Evolutionary conservation across 148 eudicot species (phyloP), one percentile per base, ranked within the genome.

Genomic region (Drosera capensis): DNA sequence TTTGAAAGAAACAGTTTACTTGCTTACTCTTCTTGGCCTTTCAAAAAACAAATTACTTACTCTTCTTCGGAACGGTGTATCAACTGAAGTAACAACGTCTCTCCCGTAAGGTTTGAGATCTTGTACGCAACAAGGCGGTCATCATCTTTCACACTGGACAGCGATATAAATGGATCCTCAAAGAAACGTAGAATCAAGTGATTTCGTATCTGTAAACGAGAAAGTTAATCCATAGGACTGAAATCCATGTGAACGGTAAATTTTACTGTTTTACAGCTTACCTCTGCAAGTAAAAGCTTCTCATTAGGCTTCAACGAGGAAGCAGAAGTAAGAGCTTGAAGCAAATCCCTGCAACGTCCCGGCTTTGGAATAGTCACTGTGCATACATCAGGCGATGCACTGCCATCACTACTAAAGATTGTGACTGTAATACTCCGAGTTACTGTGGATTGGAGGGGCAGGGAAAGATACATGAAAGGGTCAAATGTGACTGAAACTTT

Each of bases 221-320:
- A 7, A 20, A 54, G 28, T 19, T 25, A n/a, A 14, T 8, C 42
- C 26, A 19, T 23, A 37, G 43, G 23, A 18, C 20, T 36, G 44
- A 45, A 15, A 44, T 16, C 37, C 18, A 34, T 15, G 14, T 34
- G 14, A 34, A 34, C 1, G 11, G 22, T 23, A 41, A 1, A 34
- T 2, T 4, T 4, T 12, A 38, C 31, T 21, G 46, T 23, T 22
- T 3, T 14, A 50, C 3, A 24, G 43, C 46, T 52, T 51, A 90
- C 97, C 97, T 90, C 95, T 42, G 95, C 93, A 54, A 90, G 87
- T 64, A 90, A 67, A 80, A 90, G 81, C 68, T 84, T 90, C 72
- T 90, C 95, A 56, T 68, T 71, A 45, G 74, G 69, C 47, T 80
- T 77, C 53, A 90, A 71, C 51, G 74, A 75, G 66, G 93, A 84